phyloP scores from a whole-genome alignment of 768 basidiomycete species.

The Mycena metata region DNA sequence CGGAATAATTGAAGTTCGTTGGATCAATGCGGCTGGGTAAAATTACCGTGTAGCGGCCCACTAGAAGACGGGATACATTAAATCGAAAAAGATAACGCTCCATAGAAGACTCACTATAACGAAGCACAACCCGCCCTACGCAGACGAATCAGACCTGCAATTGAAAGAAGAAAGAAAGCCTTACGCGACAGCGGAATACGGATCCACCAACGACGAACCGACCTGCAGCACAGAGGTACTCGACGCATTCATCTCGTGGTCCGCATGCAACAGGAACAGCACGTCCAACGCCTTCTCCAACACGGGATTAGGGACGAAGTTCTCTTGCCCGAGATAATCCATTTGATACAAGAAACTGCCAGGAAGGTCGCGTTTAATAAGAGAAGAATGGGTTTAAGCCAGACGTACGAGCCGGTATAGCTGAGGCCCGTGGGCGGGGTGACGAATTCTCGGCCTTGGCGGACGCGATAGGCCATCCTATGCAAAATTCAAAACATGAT shows the following conservation, averaged over 20 bases:
- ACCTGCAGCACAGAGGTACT: constrained; percentile 91
- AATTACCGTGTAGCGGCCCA: constrained; percentile 76
- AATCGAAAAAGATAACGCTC: constrained; percentile 6
- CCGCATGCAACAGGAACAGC: constrained; percentile 89
- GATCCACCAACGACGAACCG: constrained; percentile 90
- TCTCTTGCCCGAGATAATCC: constrained; percentile 81
- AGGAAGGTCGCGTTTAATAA: constrained; percentile 10
- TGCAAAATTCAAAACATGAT: constrained; percentile 2
- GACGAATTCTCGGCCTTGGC: constrained; percentile 92
- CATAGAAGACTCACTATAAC: constrained; percentile 75
- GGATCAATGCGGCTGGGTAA: not conserved
- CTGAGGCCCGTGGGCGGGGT: constrained; percentile 85
- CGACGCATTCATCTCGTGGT: constrained; percentile 92
- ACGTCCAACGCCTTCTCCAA: constrained; percentile 90
- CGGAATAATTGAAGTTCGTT: constrained; percentile 13
- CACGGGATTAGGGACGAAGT: constrained; percentile 86
- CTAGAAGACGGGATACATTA: constrained; percentile 47
- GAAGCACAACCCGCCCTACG: constrained; percentile 87
- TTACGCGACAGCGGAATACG: constrained; percentile 87
- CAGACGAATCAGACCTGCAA: constrained; percentile 19
- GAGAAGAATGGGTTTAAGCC: not conserved
- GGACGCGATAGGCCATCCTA: constrained; percentile 93
- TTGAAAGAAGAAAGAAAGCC: constrained; percentile 37
- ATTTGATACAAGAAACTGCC: constrained; percentile 90
- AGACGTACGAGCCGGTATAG: constrained; percentile 83